phyloP scores from a whole-genome alignment of 129 eudicot species.

The Ambrosia trifida region DNA sequence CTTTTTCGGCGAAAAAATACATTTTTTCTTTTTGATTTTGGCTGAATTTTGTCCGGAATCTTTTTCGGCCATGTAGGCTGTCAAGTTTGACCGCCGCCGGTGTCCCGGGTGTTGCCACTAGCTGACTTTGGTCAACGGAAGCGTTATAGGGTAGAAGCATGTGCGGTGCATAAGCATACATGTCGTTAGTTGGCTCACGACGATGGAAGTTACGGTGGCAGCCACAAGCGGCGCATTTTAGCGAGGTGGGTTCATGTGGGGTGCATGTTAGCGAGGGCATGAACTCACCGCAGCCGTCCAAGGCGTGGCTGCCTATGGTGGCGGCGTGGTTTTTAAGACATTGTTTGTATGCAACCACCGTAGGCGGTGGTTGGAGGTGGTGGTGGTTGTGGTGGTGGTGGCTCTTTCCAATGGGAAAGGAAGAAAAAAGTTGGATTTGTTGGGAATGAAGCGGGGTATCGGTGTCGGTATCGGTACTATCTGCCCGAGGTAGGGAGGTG shows the following conservation, averaged over 20 bases:
- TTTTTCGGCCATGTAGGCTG: constrained; percentile 36
- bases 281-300: constrained; percentile 92
- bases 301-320: constrained; percentile 69
- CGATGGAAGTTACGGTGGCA: constrained; percentile 97
- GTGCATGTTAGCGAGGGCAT: constrained; percentile 55
- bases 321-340: constrained; percentile 90
- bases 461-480: constrained; percentile 31
- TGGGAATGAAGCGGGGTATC: constrained; percentile 59
- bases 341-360: constrained; percentile 46
- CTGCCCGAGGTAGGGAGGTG: constrained; percentile 19
- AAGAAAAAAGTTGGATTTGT: constrained; percentile 34
- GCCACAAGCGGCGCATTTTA: constrained; percentile 84
- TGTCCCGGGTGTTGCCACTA: constrained; percentile 45
- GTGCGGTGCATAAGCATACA: constrained; percentile 35
- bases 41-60: constrained; percentile 73
- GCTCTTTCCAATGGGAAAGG: constrained; percentile 35
- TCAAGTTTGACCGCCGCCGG: constrained; percentile 52
- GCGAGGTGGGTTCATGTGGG: constrained; percentile 53
- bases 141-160: constrained; percentile 39
- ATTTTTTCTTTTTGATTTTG: constrained; percentile 74
- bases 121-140: constrained; percentile 35
- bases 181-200: constrained; percentile 46
- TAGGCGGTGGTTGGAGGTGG: constrained; percentile 33
- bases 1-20: constrained; percentile 52
- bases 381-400: constrained; percentile 36